Evolutionary conservation across 148 eudicot genomes (phyloP).

Genomic region (Tetragonia tetragonoides): DNA sequence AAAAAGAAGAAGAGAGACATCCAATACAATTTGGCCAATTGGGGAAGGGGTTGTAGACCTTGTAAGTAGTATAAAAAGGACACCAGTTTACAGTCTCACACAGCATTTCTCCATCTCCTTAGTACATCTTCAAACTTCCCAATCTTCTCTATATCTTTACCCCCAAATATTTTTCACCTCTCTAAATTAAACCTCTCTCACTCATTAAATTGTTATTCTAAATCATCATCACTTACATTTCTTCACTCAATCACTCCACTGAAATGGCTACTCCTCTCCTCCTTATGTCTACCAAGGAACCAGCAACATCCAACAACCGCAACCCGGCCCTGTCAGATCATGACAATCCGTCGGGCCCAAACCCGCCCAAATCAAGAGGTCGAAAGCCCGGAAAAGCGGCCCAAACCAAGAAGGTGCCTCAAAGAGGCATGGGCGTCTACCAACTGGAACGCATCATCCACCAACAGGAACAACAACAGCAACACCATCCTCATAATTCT

Average conservation of each 20-base stretch:
- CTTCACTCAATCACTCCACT: not conserved
- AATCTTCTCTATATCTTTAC: no score
- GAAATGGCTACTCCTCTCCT: constrained; percentile 10
- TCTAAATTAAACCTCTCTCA: no score
- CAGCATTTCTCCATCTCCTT: no score
- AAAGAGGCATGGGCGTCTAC: constrained; percentile 75
- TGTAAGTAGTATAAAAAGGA: no score
- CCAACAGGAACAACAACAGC: not conserved
- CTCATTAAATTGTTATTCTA: no score
- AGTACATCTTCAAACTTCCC: no score
- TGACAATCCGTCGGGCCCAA: not conserved
- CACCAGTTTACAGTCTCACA: no score
- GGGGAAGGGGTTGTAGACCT: no score
- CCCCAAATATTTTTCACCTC: no score
- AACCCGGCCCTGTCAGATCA: not conserved
- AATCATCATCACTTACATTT: not conserved
- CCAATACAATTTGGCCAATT: no score
- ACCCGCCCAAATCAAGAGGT: constrained; percentile 10
- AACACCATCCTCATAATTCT: not conserved
- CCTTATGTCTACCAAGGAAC: constrained; percentile 5
- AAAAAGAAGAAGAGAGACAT: no score
- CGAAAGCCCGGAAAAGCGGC: constrained; percentile 14
- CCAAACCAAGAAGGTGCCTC: constrained; percentile 35
- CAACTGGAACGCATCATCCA: constrained; percentile 44
- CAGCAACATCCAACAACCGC: not conserved